phyloP scores from a whole-genome alignment of 2,329 filamentous ascomycete species.

The Aspergillus awamori region DNA sequence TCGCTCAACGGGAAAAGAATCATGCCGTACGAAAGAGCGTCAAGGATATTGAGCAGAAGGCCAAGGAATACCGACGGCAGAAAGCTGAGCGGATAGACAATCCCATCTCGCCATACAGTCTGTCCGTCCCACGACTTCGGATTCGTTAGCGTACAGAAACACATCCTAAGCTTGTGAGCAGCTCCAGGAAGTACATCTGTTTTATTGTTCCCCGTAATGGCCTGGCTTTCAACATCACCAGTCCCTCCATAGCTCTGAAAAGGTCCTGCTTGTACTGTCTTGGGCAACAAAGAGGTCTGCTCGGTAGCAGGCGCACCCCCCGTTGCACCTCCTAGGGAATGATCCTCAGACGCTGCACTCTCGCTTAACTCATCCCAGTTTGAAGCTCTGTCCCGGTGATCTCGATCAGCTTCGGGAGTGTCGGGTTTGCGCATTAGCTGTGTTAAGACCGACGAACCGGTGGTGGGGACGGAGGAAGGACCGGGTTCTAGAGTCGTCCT shows the following conservation, averaged over 20 bases:
- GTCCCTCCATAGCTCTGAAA: conserved; percentile 33
- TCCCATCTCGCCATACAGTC: conserved; percentile 63
- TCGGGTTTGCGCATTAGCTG: conserved; percentile 52
- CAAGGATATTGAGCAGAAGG: conserved; percentile 85
- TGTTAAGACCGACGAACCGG: conserved; percentile 52
- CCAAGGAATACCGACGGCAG: conserved; percentile 88
- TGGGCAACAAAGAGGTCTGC: conserved; percentile 40
- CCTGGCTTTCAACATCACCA: conserved; percentile 38
- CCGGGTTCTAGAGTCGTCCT: conserved; percentile 22
- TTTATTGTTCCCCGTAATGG: conserved; percentile 12
- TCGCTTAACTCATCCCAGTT: conserved; percentile 22
- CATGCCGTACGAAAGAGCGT: conserved; percentile 95
- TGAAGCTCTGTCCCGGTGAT: conserved; percentile 4
- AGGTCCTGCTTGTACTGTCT: conserved; percentile 31
- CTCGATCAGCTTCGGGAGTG: conserved; percentile 23
- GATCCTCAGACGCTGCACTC: conserved; percentile 15
- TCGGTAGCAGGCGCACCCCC: conserved; percentile 36
- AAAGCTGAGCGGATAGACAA: conserved; percentile 70
- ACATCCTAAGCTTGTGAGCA: conserved; percentile 25
- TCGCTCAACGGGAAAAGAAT: conserved; percentile 92
- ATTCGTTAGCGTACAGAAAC: conserved; percentile 49
- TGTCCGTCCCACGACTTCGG: conserved; percentile 73
- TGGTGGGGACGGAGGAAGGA: conserved; percentile 24
- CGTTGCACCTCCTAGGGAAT: conserved; percentile 16
- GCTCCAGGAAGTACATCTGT: conserved; percentile 20